Evolutionary conservation across 805 yeast species (phyloP).

Genomic region (Vanderwaltozyma polyspora): DNA sequence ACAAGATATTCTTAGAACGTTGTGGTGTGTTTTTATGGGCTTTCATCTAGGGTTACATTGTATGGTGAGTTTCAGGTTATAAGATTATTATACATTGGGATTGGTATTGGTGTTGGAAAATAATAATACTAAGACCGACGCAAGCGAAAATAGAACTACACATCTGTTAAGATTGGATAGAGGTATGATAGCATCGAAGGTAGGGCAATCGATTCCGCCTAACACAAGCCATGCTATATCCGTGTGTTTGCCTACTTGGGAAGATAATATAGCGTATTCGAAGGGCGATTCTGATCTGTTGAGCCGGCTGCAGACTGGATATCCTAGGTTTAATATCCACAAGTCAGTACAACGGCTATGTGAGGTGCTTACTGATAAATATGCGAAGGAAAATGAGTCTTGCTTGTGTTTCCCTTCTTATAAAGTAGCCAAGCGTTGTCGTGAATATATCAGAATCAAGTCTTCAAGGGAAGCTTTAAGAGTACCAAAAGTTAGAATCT

Average conservation of each 20-base stretch:
- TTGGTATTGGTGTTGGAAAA: no score
- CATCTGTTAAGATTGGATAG: not conserved
- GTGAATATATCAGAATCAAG: constrained; percentile 57
- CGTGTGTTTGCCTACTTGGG: constrained; percentile 93
- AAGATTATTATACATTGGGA: no score
- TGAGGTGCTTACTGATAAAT: constrained; percentile 46
- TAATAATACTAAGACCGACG: no score
- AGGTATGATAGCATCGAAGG: constrained; percentile 12
- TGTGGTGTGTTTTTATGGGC: no score
- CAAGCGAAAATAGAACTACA: no score
- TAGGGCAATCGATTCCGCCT: constrained; percentile 83
- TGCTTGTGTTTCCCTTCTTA: constrained; percentile 71
- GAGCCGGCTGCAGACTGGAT: constrained; percentile 58
- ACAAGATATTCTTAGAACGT: no score
- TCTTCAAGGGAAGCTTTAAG: constrained; percentile 15
- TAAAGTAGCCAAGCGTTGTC: constrained; percentile 69
- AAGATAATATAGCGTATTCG: constrained; percentile 82
- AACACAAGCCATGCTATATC: constrained; percentile 89
- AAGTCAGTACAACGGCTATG: constrained; percentile 47
- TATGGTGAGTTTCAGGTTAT: no score
- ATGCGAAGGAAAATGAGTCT: constrained; percentile 70
- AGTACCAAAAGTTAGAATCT: constrained; percentile 39
- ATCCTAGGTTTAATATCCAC: constrained; percentile 58
- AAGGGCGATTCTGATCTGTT: constrained; percentile 80
- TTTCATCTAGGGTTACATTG: no score